Base-by-base conservation (phyloP, 2,329 filamentous ascomycete species). In the Ceratocystiopsis minuta region DNA sequence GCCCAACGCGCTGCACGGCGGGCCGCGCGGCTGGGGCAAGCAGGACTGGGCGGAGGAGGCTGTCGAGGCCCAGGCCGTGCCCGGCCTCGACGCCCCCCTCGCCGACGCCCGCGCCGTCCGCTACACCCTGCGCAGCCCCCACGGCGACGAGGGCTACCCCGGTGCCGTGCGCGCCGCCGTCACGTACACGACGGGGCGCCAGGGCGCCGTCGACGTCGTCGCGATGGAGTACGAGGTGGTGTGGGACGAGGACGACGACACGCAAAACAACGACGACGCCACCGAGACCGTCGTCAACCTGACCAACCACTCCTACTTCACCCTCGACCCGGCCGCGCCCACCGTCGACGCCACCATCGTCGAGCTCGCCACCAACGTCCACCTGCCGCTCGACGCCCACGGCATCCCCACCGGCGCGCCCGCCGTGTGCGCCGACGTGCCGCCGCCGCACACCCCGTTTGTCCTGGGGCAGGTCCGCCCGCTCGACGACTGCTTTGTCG, bases 241-340 rank as follows among this genome's bases (percentile, higher is more conserved):
- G 3, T 20, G 20, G 20, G 20, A 20, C 20, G 20, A 20, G 4
- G 20, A 7, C 20, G 20, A 20, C 20, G 20, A 20, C 20, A 7
- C 20, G 4, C 4, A 20, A 4, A 7, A 20, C 20, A 7, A 20
- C 20, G 78, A 72, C 3, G 78, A 80, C 39, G 79, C 78, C 13
- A 77, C 87, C n/a, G 88, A 95, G 68, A 96, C 88, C 0, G 78
- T 78, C 36, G 73, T 96, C 57, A 92, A 87, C 61, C 72, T 96
- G 62, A 96, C 90, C 39, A 98, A 96, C 64, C 4, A 15, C 44
- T 71, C 67, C 34, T 80, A 80, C 63, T 80, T 80, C 60, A 79
- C 80, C 60, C 66, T 79, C 32, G 62, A 65, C 3, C 20, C 20
- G 4, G 67, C 67, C 51, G 60, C 58, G 56, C 40, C 64, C 15